Evolutionary conservation across 2,329 filamentous ascomycete species (phyloP), one percentile per base, ranked within the genome.

Genomic region (Ceratocystis destructans): DNA sequence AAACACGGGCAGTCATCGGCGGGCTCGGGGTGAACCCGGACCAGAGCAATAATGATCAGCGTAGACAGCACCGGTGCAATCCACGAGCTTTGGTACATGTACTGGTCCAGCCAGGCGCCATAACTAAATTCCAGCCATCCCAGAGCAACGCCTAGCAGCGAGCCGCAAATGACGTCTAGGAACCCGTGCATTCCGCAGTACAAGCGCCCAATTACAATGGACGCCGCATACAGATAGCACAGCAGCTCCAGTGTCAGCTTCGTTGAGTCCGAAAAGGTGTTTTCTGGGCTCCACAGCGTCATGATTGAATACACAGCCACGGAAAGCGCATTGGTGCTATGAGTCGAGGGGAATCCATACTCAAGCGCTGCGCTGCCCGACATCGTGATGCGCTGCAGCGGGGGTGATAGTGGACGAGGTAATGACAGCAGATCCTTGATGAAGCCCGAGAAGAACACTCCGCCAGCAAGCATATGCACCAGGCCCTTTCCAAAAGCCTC

Each of bases 171-270:
- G 28, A 97, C 91, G 75, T 99, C 94, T 55, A 94, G 80, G 76
- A 97, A 96, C 10, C 94, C 94, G 76, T 99, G 94, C 94, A 99
- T 99, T 69, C 94, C 94, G 73, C 94, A 99, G 78, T 99, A 97
- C 45, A 99, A 79, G 22, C 94, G 86, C 5, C 94, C 94, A 69
- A 97, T 79, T 50, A 96, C 83, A 72, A 99, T 97, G 31, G 93
- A 96, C 12, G 84, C 77, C 44, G 89, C 90, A 73, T 97, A 99
- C 71, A 90, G 87, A 75, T 94, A 95, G 50, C 87, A 86, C 5
- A 89, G 75, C 4, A 76, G 75, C 73, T 94, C 88, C 31, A 96
- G 77, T 3, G 80, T 75, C 2, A 86, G 69, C 70, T 83, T 87
- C 1, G 83, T 80, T 20, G 82, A 77, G 2, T 83, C 77, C 41